Base-by-base conservation (phyloP, 1,139 yeast genomes). In the Nematodospora anomalae region DNA sequence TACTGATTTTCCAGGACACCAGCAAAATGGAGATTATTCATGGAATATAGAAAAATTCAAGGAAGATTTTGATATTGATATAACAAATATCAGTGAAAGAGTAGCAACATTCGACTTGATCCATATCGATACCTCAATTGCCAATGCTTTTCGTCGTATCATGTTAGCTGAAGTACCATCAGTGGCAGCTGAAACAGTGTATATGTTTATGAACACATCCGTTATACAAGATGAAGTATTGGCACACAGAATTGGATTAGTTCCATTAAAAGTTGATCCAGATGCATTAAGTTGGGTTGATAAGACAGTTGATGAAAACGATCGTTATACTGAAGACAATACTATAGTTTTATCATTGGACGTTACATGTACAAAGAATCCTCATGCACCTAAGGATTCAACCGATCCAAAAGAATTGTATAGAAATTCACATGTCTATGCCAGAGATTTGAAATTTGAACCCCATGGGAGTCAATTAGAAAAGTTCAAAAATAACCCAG, bases 111-210 rank as follows among this genome's bases (percentile, higher is more conserved):
- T 92, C 53, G 98, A 92, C 60, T 71, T 94, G 47, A 67, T 86
- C 41, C 83, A 88, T 50, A 68, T 90, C 34, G 98, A 92, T 58
- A 86, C 97, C 2, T 86, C 97, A 10, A 71, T 92, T 40, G 92
- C 97, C 35, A 92, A 92, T 68, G 97, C 98, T 0, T 89, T 92
- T 66, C 85, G 98, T 57, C 84, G 98, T 58, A 86, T 92, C 50
- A 90, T 92, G 97, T 81, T 92, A 44, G 79, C 97, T 1, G 98
- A 92, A 60, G 96, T 92, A 23, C 98, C 98, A 13, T 77, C 94
- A 3, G 95, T 92, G 32, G 98, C 98, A 6, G 86, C 95, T 20
- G 98, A 92, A 61, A 79, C 85, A 44, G 88, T 92, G 21, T 90
- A 84, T 58, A 76, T 92, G 46, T 85, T 84, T 67, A 90, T 88